Evolutionary conservation across 768 basidiomycete species (phyloP).

Genomic region (Exsudoporus frostii): DNA sequence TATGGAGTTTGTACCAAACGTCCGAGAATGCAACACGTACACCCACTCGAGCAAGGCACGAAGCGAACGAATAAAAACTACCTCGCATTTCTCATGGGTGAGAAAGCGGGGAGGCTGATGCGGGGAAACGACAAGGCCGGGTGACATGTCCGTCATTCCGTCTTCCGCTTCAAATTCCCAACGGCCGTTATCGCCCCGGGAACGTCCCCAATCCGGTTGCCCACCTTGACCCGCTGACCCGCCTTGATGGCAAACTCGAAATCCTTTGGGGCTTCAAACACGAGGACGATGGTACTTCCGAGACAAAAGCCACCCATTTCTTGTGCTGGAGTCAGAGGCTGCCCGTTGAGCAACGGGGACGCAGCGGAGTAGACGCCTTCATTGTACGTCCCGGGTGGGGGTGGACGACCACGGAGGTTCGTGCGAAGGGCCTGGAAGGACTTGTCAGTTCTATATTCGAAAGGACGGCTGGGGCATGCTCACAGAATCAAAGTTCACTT

Average conservation of each 20-base stretch:
- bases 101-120: neutral
- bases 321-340: slow-evolving; percentile 82
- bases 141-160: slow-evolving; percentile 15
- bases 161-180: slow-evolving; percentile 31
- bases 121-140: too few species aligned
- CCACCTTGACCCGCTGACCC: slow-evolving; percentile 85
- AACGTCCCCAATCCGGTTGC: slow-evolving; percentile 71
- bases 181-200: slow-evolving; percentile 22
- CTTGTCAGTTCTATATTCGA: neutral
- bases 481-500: slow-evolving; percentile 91
- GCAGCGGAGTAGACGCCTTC: slow-evolving; percentile 92
- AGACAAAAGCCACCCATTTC: slow-evolving; percentile 98
- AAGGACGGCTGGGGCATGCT: slow-evolving; percentile 2
- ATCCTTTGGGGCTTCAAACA: slow-evolving; percentile 87
- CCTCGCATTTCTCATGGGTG: neutral
- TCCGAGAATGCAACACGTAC: neutral
- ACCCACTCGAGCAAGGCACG: neutral
- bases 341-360: slow-evolving; percentile 78
- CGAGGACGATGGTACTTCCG: slow-evolving; percentile 93
- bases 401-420: slow-evolving; percentile 71
- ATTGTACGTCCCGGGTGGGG: slow-evolving; percentile 81
- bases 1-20: neutral
- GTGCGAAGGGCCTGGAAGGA: slow-evolving; percentile 71
- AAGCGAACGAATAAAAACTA: neutral
- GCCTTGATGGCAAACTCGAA: slow-evolving; percentile 77